Evolutionary conservation across 2,329 filamentous ascomycete species (phyloP), one percentile per base, ranked within the genome.

Genomic region (Esteya vermicola): DNA sequence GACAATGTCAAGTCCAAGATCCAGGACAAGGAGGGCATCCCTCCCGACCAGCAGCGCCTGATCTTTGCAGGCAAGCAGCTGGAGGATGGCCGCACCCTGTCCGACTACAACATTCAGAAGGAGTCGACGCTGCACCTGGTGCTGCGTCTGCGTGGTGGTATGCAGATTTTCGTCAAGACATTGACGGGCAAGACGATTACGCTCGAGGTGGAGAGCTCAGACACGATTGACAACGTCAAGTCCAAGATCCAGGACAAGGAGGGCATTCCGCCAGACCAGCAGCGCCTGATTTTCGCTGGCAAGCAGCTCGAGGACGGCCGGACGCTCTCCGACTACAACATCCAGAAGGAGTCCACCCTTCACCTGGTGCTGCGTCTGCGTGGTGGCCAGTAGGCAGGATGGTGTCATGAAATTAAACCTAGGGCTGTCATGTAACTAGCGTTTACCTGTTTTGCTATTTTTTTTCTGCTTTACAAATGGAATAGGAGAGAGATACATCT

Each of bases 1-100:
- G 86, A 94, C 69, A 94, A 94, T 47, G 88, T 95, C 30, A 95
- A 95, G 77, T 78, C 73, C 38, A 95, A 95, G 75, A 95, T 95
- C 33, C 88, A 95, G 63, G 88, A 95, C 56, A 95, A 95, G 75
- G 88, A 95, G 63, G 88, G 88, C 21, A 95, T 95, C 42, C 89
- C 88, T 35, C 88, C 88, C 10, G 88, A 95, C 57, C 88, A 96
- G 64, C 88, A 95, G 68, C 89, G 88, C 52, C 63, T 95, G 50
- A 95, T 95, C 60, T 95, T 95, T 51, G 88, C 88, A 33, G 89
- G 88, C 42, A 95, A 95, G 73, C 88, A 95, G 60, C 76, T 95
- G 4, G 89, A 96, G 62, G 89, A 96, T 51, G 88, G 89, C 47
- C 85, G 88, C 40, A 93, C 86, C 22, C 70, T 93, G 0, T 80